These are phyloP conservation scores for Vachellia pachyceras DNA, from an alignment of 306 rosid genomes.

Conservation along the genomic window DNA sequence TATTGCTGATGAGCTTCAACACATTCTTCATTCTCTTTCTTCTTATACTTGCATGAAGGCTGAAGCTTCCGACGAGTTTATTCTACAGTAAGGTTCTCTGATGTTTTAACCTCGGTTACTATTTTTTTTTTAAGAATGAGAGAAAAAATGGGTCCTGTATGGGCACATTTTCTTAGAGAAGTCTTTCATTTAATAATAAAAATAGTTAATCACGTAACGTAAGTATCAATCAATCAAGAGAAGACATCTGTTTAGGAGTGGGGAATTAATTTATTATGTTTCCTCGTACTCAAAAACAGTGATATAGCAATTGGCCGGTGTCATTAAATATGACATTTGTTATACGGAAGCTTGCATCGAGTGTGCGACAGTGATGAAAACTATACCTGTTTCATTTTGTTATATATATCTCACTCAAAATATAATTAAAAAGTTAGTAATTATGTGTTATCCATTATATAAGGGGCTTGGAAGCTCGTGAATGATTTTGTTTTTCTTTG, in stretches of 20 bases:
- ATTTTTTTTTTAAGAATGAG: neutral
- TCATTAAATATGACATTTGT: too few relatives aligned
- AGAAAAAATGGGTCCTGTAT: neutral
- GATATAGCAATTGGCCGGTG: neutral
- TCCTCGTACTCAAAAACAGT: neutral
- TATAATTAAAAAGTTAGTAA: neutral
- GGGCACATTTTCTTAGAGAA: too few relatives aligned
- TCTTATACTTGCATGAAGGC: neutral
- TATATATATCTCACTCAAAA: neutral
- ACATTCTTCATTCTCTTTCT: constrained; percentile 40
- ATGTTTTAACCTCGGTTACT: too few relatives aligned
- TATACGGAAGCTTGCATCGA: too few relatives aligned
- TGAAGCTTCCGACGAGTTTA: neutral
- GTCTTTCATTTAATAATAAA: too few relatives aligned
- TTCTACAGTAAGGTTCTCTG: neutral
- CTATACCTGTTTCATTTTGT: neutral
- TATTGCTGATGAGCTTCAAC: constrained; percentile 54
- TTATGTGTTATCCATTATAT: neutral
- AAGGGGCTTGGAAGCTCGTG: neutral
- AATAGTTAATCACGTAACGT: too few relatives aligned
- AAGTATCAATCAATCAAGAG: neutral
- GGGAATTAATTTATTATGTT: neutral
- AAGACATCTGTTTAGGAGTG: neutral
- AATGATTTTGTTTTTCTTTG: neutral
- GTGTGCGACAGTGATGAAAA: neutral